phyloP scores from a whole-genome alignment of 78 protist species.

The Dictyostelium capitatum region DNA sequence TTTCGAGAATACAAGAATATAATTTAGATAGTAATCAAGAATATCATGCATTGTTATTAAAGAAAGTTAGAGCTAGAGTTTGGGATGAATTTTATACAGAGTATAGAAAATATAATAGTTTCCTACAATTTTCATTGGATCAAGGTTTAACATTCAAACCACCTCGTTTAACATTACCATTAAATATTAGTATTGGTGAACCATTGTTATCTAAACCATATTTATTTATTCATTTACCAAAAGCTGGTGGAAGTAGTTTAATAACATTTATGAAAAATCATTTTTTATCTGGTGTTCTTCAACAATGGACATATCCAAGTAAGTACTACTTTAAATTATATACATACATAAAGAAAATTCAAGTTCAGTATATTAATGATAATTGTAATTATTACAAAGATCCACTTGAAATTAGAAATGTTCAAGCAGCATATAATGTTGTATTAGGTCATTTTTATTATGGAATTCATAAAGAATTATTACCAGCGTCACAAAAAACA shows the following conservation, averaged over 20 bases:
- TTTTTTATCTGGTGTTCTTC: not conserved
- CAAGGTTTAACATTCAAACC: not conserved
- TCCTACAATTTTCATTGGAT: not conserved
- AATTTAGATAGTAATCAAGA: not conserved
- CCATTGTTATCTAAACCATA: conserved; percentile 2
- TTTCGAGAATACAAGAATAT: not conserved
- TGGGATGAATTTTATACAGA: not conserved
- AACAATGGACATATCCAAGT: conserved; percentile 4
- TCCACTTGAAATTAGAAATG: not conserved
- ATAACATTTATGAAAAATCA: not conserved
- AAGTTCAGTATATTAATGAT: no score
- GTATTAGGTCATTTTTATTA: not conserved
- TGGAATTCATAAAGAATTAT: not conserved
- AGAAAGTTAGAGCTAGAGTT: not conserved
- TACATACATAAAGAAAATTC: no score
- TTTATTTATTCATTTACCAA: conserved; percentile 7
- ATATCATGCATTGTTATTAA: not conserved
- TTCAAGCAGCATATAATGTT: not conserved
- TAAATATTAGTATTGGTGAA: not conserved
- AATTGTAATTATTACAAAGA: not conserved
- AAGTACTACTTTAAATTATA: no score
- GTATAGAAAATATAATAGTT: not conserved
- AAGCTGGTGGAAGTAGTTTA: not conserved
- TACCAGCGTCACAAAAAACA: not conserved
- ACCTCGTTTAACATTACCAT: not conserved